Evolutionary conservation across 1,139 yeast genomes (phyloP).

Genomic region (Suhomyces bokatorum): DNA sequence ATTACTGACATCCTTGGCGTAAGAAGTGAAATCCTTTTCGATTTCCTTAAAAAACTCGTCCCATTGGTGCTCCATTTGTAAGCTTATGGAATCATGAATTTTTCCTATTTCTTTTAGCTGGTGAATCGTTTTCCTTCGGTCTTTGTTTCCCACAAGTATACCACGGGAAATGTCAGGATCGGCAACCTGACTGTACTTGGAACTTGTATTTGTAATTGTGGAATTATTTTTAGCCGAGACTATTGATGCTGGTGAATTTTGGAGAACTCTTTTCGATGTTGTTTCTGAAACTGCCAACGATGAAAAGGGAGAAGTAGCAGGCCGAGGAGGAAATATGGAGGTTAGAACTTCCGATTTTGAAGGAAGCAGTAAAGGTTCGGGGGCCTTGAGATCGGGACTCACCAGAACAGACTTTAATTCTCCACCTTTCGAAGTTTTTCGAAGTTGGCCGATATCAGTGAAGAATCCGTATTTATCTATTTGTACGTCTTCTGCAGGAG

Average conservation of each 20-base stretch:
- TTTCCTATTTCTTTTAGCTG: constrained; percentile 35
- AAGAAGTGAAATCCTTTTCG: constrained; percentile 27
- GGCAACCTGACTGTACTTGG: neutral
- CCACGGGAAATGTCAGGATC: constrained; percentile 14
- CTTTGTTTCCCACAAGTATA: constrained; percentile 18
- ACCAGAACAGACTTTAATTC: neutral
- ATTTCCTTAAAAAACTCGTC: constrained; percentile 32
- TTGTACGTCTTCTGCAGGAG: constrained; percentile 14
- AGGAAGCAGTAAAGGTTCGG: neutral
- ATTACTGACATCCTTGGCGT: constrained; percentile 13
- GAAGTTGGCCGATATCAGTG: constrained; percentile 19
- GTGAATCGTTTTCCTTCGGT: constrained; percentile 20
- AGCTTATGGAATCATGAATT: constrained; percentile 35
- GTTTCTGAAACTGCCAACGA: neutral
- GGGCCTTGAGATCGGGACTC: neutral
- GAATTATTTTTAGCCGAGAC: neutral
- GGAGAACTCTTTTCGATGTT: neutral
- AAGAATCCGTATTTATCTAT: constrained; percentile 57
- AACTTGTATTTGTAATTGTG: neutral
- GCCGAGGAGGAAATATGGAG: neutral
- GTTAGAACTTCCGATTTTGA: neutral
- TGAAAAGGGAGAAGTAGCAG: neutral
- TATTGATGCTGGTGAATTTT: neutral
- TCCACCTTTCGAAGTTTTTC: neutral
- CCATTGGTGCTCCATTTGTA: constrained; percentile 35